phyloP scores from a whole-genome alignment of 805 yeast genomes.

The Clavispora vitiphila region DNA sequence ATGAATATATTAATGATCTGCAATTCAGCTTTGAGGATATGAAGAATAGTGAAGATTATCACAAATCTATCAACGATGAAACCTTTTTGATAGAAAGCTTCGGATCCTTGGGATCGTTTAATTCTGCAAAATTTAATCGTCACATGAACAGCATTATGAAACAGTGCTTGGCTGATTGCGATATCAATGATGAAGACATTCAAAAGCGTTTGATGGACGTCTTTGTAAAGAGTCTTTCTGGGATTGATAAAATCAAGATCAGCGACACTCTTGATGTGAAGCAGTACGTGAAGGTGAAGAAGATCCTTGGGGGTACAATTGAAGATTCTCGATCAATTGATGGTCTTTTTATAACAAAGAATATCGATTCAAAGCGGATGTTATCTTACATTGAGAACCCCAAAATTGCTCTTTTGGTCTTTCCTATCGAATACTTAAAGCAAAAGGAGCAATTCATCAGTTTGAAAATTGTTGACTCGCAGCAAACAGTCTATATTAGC shows the following conservation, averaged over 20 bases:
- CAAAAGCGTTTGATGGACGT: constrained; percentile 55
- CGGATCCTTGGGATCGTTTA: background rate
- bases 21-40: background rate
- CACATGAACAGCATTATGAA: constrained; percentile 49
- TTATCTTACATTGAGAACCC: constrained; percentile 60
- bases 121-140: constrained; percentile 19
- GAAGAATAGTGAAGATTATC: background rate
- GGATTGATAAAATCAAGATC: constrained; percentile 54
- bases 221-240: constrained; percentile 46
- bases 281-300: constrained; percentile 83
- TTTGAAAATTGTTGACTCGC: constrained; percentile 77
- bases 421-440: constrained; percentile 81
- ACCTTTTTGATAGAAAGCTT: background rate
- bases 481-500: constrained; percentile 78
- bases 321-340: constrained; percentile 57
- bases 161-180: constrained; percentile 63
- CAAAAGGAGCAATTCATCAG: constrained; percentile 77
- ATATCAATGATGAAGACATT: constrained; percentile 30
- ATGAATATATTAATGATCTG: background rate
- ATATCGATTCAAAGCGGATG: constrained; percentile 78
- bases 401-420: constrained; percentile 73
- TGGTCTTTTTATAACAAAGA: constrained; percentile 83
- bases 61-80: background rate
- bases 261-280: constrained; percentile 80
- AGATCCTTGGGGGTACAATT: constrained; percentile 71